Evolutionary conservation across 805 yeast genomes (phyloP).

Genomic region (Kazachstania bromeliacearum): DNA sequence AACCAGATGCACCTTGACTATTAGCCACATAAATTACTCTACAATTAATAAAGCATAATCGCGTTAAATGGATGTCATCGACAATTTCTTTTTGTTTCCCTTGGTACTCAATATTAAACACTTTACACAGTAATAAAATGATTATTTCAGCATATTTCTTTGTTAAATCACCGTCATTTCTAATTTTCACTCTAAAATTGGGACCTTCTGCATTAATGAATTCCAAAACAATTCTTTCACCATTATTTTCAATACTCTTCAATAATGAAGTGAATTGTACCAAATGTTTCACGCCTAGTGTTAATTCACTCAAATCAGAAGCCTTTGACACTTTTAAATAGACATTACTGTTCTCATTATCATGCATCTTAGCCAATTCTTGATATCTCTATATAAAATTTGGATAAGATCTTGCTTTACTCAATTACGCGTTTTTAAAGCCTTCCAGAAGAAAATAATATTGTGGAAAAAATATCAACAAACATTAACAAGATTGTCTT

Average conservation of each 20-base stretch:
- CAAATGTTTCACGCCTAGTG: too few species aligned
- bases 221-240: neutral
- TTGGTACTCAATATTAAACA: constrained; percentile 14
- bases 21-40: constrained; percentile 10
- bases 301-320: too few species aligned
- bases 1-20: constrained; percentile 3
- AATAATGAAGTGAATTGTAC: neutral
- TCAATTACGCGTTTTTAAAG: too few species aligned
- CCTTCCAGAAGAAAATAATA: too few species aligned
- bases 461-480: too few species aligned
- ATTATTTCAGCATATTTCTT: constrained; percentile 14
- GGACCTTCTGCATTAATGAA: neutral
- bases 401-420: too few species aligned
- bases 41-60: constrained; percentile 16
- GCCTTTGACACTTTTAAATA: too few species aligned
- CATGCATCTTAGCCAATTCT: too few species aligned
- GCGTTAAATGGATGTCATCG: constrained; percentile 12
- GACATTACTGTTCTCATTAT: too few species aligned
- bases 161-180: constrained; percentile 6
- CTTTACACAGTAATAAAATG: constrained; percentile 14
- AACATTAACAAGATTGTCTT: too few species aligned
- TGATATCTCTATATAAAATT: too few species aligned
- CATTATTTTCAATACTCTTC: neutral
- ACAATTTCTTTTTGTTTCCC: too few species aligned
- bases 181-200: neutral